Evolutionary conservation across 78 protist species (phyloP).

Genomic region (Dictyostelium brefeldianum): DNA sequence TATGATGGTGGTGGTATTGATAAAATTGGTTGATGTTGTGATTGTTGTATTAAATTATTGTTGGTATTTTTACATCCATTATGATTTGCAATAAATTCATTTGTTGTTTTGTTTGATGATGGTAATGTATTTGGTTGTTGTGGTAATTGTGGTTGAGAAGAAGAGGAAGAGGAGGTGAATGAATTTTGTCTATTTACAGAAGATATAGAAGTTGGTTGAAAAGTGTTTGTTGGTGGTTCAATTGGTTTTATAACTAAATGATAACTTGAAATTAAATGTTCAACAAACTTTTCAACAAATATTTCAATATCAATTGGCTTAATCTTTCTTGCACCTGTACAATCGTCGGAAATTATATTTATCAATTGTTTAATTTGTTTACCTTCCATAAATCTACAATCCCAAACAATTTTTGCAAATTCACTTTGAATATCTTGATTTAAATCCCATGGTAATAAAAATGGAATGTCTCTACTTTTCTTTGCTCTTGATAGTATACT

Average conservation of each 20-base stretch:
- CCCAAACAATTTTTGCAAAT: conserved; percentile 14
- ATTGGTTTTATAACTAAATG: conserved; percentile 2
- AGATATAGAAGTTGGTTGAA: not conserved
- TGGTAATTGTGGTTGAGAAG: not conserved
- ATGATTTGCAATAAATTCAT: conserved; percentile 7
- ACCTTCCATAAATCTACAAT: conserved; percentile 63
- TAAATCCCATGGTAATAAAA: conserved; percentile 61
- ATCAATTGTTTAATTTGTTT: conserved; percentile 42
- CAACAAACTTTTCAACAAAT: conserved; percentile 52
- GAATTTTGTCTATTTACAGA: not conserved
- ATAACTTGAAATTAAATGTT: not conserved
- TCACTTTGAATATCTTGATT: conserved; percentile 37
- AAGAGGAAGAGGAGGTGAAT: not conserved
- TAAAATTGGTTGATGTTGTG: not conserved
- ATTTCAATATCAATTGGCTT: conserved; percentile 65
- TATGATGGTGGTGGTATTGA: not conserved
- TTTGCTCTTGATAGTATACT: not conserved
- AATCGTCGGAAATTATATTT: conserved; percentile 22
- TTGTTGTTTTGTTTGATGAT: not conserved
- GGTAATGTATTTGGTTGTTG: not conserved
- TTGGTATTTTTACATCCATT: not conserved
- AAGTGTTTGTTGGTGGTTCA: not conserved
- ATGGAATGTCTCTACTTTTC: not conserved
- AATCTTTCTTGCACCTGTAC: conserved; percentile 11
- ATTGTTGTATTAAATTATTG: not conserved